Base-by-base conservation (phyloP, 148 eudicot species). In the Pouteria glomerata region DNA sequence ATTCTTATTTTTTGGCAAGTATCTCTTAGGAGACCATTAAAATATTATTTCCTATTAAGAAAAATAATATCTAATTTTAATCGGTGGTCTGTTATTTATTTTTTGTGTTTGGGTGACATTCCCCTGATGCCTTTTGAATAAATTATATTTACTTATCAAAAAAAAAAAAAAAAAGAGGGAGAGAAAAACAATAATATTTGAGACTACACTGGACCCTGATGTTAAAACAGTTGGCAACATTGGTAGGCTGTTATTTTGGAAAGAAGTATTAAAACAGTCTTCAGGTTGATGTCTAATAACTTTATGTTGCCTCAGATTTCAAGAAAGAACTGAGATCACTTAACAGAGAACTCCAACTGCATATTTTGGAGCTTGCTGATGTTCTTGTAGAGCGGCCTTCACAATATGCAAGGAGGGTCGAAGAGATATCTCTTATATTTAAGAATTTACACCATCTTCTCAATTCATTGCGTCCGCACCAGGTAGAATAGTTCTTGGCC, bases 311-410 rank as follows among this genome's bases (percentile, higher is more conserved):
- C 8, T 15, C 74, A 93, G 97, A 94, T 83, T 91, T 89, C 82
- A 94, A 80, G 86, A 89, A 91, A 26, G 97, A 94, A 63, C 82
- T 91, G 81, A 85, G 85, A 79, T 75, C 91, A 1, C 96, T 94
- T 18, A 94, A 94, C 71, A 82, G 98, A 82, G 97, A 87, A 70
- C 74, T 94, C 77, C 98, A 94, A 72, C 85, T 91, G 63, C 93
- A 94, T 77, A 61, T 94, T 73, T 81, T 94, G 83, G 98, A 94
- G 87, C 92, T 94, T 55, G 97, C 96, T 81, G 98, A 94, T 73
- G 84, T 94, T 84, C 93, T 94, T 51, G 74, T 89, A 26, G 97
- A 94, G 81, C 82, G 98, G 44, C 98, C 98, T 61, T 90, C 97
- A 16, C 97, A 94, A 55, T 94, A 91, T 82, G 97, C 93, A 34